Base-by-base conservation (phyloP, 306 rosid species). In the Vigna mungo region DNA sequence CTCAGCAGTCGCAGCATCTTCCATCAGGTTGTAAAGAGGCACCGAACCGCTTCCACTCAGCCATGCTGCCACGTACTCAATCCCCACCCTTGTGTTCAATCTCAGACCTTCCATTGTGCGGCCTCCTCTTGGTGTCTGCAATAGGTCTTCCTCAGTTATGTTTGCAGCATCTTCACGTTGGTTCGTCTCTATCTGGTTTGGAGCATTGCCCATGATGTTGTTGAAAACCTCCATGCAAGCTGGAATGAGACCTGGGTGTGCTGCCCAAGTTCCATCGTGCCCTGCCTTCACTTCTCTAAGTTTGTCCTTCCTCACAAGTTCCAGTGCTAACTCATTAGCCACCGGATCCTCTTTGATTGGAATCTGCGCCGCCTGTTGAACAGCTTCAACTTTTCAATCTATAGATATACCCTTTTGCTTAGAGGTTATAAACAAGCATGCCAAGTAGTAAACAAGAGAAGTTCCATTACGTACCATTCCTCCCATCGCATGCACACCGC, bases 1-100 rank as follows among this genome's bases (percentile, higher is more conserved):
- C 85, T 95, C 97, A 7, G 97, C 97, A n/a, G 98, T 95, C 9
- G 98, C 98, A 2, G 98, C 97, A 80, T 95, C 97, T 77, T 95
- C 98, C 97, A 90, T 95, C 20, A 95, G 97, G 81, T 95, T 92
- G 90, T 92, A 89, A 25, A 95, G 93, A 30, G 98, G 98, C 49
- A 95, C 97, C 0, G 97, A 90, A 7, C 98, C 98, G 3, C 77
- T 18, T 23, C 98, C 98, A 0, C 88, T 88, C 2, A 95, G 88
- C 97, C 98, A 95, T 20, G 98, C 96, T 2, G 96, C 97, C 48
- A 92, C 65, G 75, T 95, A 95, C 78, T 95, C 97, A 81, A 95
- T 88, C 1, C 96, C 97, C 0, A 95, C 97, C 15, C 97, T 66
- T 11, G 97, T 95, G 59, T 95, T 95, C 37, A 95, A 79, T 27